Base-by-base conservation (phyloP, 257 asterid species). In the Forsythia viridissima region DNA sequence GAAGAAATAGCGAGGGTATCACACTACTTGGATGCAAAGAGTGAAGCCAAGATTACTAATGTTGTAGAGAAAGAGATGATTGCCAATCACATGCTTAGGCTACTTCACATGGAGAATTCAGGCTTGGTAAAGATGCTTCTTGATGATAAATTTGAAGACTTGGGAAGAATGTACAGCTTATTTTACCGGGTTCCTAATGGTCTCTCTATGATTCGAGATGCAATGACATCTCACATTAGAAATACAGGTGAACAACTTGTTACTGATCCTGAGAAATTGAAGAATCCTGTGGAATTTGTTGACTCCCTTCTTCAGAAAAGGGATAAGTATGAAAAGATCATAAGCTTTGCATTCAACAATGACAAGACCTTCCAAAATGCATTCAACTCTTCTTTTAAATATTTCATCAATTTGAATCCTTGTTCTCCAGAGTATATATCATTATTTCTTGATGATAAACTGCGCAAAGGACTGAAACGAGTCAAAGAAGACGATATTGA, bases 391-490 rank as follows among this genome's bases (percentile, higher is more conserved):
- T 91, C 98, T 21, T 94, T 94, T 40, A 97, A 92, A 83, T 90
- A 87, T 82, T 94, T 94, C 77, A 91, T 94, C 80, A 94, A 94
- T 87, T 85, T 94, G 75, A 92, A 92, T 72, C 80, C 96, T 46
- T 97, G 98, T 77, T 91, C 97, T n/a, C 97, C 98, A 0, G 98
- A 94, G 85, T 94, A 90, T 75, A 90, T 94, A 38, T 92, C 97
- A 30, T 85, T 94, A 85, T 94, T 86, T 72, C 92, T 94, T 84
- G 98, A 94, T 77, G 96, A 91, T 77, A 91, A 92, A 74, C 89
- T 94, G 83, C 90, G 97, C 37, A 91, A 91, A 83, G 95, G 98
- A 40, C 86, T 92, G 81, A 90, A 91, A 85, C 97, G 97, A 55
- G 94, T 88, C 76, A 92, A 92, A 79, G 98, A 94, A 75, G 98